Evolutionary conservation across 1,284 basidiomycete genomes (phyloP).

Genomic region (Schizophyllum commune): DNA sequence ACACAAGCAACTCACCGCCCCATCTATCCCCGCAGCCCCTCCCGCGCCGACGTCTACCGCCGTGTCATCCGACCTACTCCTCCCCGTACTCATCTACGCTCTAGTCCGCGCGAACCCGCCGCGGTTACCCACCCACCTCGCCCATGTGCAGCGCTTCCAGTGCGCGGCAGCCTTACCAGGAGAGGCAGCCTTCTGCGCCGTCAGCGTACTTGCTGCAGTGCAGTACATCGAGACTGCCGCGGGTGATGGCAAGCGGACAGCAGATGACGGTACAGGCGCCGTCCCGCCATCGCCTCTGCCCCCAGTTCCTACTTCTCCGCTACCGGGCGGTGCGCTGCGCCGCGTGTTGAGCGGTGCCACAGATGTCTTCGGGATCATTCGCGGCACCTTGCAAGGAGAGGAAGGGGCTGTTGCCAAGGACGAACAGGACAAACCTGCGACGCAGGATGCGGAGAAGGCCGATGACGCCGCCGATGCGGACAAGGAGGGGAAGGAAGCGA

Average conservation of each 20-base stretch:
- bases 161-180: slow-evolving; percentile 61
- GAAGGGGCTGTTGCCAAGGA: background rate
- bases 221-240: slow-evolving; percentile 93
- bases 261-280: slow-evolving; percentile 32
- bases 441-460: background rate
- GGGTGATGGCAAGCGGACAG: slow-evolving; percentile 72
- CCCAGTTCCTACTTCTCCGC: background rate
- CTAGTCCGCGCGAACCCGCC: slow-evolving; percentile 88
- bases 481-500: background rate
- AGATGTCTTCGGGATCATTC: background rate
- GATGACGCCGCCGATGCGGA: background rate
- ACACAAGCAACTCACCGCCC: background rate
- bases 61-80: slow-evolving; percentile 71
- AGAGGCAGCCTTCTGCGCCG: slow-evolving; percentile 86
- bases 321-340: background rate
- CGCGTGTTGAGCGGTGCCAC: background rate
- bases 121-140: slow-evolving; percentile 76
- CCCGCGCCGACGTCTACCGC: slow-evolving; percentile 25
- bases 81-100: slow-evolving; percentile 86
- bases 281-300: background rate
- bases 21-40: background rate
- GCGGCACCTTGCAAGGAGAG: background rate
- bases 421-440: background rate
- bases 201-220: slow-evolving; percentile 89
- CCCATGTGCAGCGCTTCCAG: slow-evolving; percentile 85